Base-by-base conservation (phyloP, 139 green algal species). In the Volvox reticuliferus region DNA sequence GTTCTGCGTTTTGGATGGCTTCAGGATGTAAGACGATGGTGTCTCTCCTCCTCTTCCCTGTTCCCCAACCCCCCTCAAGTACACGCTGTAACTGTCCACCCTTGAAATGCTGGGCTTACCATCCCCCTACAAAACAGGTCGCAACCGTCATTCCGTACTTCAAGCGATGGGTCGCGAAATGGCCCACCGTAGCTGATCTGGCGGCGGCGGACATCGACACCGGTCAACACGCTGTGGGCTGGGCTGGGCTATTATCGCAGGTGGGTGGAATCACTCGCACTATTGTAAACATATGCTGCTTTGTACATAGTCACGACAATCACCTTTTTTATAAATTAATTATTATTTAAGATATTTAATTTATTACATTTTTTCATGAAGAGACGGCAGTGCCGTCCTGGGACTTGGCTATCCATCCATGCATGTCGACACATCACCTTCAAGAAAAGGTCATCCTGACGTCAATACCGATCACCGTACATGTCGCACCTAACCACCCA, bases 211-310 rank as follows among this genome's bases (percentile, higher is more conserved):
- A 88, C 33, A 88, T 97, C 87, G 98, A 99, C 79, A 63, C 93
- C 12, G 98, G n/a, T 99, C 26, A 98, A 98, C 88, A 91, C 97
- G 21, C 63, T 97, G 73, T 99, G 98, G 98, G 97, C 98, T 1
- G 98, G 98, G 9, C 93, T 99, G 83, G 98, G 98, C 0, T 99
- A 99, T 93, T 99, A 99, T 96, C 93, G 98, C 68, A 92, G 91
- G 71, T 73, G 18, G 13, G 77, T 37, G 44, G 44, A 55, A 55
- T 5, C 44, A 55, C 5, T 55, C 44, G 44, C 44, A 55, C 5
- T 55, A 55, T 55, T 55, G n/a, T 55, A 9, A 55, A 9, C 73
- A 80, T n/a, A 32, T 1, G 73, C 20, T 80, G n/a, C 28, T 35
- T 80, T 44, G 6, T 44, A 19, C 2, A 12, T 3, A 32, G 18